A percentile compares a stretch with the other conserved stretches of the same genome.
Evolutionary conservation across 2,329 filamentous ascomycete species (phyloP).

Genomic region (Nemania sp.): DNA sequence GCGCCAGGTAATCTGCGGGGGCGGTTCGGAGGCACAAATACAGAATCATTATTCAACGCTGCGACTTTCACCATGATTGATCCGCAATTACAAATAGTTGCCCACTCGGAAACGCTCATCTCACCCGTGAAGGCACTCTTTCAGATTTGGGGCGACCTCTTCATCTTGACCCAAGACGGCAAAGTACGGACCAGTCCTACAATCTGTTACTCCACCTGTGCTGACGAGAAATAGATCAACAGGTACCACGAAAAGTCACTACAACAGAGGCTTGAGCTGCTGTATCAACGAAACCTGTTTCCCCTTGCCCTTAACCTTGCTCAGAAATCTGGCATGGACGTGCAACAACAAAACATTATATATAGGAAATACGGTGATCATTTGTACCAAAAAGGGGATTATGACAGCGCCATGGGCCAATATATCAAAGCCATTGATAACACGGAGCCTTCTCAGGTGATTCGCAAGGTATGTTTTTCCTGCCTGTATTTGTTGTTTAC

Average conservation of each 20-base stretch:
- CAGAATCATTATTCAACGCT: slow-evolving; percentile 82
- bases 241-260: slow-evolving; percentile 90
- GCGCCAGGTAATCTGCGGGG: slow-evolving; percentile 66
- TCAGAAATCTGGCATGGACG: slow-evolving; percentile 82
- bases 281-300: slow-evolving; percentile 93
- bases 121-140: slow-evolving; percentile 81
- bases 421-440: slow-evolving; percentile 96
- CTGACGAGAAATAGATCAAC: slow-evolving; percentile 62
- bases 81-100: slow-evolving; percentile 85
- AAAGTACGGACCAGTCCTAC: slow-evolving; percentile 63
- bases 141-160: slow-evolving; percentile 88
- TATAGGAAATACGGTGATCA: slow-evolving; percentile 94
- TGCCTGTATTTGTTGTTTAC: not conserved
- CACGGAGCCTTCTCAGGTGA: slow-evolving; percentile 94
- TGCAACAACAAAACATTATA: slow-evolving; percentile 84
- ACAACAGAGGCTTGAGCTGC: slow-evolving; percentile 86
- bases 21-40: slow-evolving; percentile 72
- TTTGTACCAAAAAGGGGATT: slow-evolving; percentile 92
- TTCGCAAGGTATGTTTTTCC: slow-evolving; percentile 71
- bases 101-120: slow-evolving; percentile 83
- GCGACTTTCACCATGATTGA: slow-evolving; percentile 92
- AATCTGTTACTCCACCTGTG: not conserved
- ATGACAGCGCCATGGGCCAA: slow-evolving; percentile 98
- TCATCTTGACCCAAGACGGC: slow-evolving; percentile 86
- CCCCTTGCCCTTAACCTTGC: slow-evolving; percentile 90